Evolutionary conservation across 345 rosid genomes (phyloP).

Genomic region (Eucalyptus camaldulensis): DNA sequence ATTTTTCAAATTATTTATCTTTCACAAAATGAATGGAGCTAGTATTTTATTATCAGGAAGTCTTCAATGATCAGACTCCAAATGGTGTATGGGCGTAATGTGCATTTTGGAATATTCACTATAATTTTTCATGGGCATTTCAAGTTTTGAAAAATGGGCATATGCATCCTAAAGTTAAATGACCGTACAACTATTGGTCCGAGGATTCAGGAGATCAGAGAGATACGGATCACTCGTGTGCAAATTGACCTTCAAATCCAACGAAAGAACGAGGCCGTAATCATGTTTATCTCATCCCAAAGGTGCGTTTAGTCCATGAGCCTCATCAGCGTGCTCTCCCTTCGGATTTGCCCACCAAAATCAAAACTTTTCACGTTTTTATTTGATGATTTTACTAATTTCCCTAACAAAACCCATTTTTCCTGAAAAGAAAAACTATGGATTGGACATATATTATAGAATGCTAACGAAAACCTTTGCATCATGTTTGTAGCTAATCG

Average conservation of each 20-base stretch:
- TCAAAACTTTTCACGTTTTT: no score
- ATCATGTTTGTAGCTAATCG: no score
- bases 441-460: no score
- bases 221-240: not conserved
- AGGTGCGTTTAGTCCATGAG: no score
- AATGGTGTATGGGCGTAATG: not conserved
- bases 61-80: not conserved
- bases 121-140: not conserved
- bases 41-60: not conserved
- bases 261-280: not conserved
- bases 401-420: no score
- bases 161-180: not conserved
- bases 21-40: fast-evolving
- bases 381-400: no score
- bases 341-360: no score
- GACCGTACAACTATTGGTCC: not conserved
- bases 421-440: no score
- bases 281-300: not conserved
- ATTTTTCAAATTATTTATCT: no score
- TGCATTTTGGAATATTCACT: not conserved
- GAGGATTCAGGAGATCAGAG: no score
- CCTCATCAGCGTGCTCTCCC: no score
- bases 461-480: no score
- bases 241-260: not conserved
- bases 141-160: not conserved